Base-by-base conservation (phyloP, 441 rosid genomes). In the Daphne laureola region DNA sequence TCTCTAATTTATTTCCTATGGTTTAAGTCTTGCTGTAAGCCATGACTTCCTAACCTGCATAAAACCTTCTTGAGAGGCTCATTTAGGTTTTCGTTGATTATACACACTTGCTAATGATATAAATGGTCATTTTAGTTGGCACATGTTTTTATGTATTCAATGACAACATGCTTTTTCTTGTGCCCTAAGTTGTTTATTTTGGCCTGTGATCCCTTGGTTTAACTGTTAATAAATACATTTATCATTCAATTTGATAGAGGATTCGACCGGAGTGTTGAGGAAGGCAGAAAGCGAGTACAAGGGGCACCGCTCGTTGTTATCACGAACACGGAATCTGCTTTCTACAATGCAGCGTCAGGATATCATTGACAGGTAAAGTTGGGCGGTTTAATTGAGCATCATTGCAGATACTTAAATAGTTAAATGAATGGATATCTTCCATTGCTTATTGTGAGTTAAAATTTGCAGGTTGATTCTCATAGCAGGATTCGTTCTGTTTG, bases 321-420 rank as follows among this genome's bases (percentile, higher is more conserved):
- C 76, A 59, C 76, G 94, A 75, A 89, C 97, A 0, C 71, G 94
- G n/a, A 79, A 83, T 69, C 73, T 92, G 55, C 94, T 92, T 53
- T 89, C 98, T n/a, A 86, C 84, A 21, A 89, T 86, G 97, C 86
- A 83, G 64, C 86, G 88, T 12, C 98, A 89, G 68, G 97, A 92
- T 68, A 79, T 89, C 27, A 69, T 89, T 46, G 96, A 89, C 68
- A 83, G 95, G 96, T 83, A 62, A 51, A 46, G 31, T 26, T 26
- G 14, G 3, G 6, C 46, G 17, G 53, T 17, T 51, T 55, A 49
- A 54, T 12, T 7, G 27, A 7, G 50, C 11, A 23, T 41, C 46
- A 31, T 6, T 31, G 38, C 38, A 31, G 6, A 21, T 31, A 9
- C 11, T 31, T 31, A 31, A 7, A 12, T 49, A 49, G 18, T 68